Evolutionary conservation across 1,139 yeast genomes (phyloP).

Genomic region (Taphrina wiesneri): DNA sequence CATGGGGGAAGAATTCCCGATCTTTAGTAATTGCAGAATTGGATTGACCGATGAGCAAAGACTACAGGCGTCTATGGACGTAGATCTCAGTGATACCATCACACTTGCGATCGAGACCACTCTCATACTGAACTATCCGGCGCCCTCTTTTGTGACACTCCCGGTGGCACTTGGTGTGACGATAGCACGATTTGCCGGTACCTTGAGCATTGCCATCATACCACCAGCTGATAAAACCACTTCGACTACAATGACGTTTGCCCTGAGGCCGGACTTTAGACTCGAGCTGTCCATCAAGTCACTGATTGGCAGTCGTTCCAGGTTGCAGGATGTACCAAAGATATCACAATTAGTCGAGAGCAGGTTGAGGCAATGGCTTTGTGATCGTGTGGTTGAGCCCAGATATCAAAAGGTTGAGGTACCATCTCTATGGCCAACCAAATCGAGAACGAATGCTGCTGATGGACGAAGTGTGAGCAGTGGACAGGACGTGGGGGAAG

Average conservation of each 20-base stretch:
- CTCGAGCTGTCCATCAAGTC: slow-evolving; percentile 84
- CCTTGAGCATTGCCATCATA: slow-evolving; percentile 44
- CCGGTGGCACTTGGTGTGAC: slow-evolving; percentile 85
- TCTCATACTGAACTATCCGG: slow-evolving; percentile 78
- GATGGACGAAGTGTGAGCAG: slow-evolving; percentile 5
- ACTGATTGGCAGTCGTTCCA: slow-evolving; percentile 86
- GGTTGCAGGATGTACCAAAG: slow-evolving; percentile 90
- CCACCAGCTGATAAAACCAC: slow-evolving; percentile 29
- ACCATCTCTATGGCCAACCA: slow-evolving; percentile 72
- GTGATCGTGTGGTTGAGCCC: slow-evolving; percentile 91
- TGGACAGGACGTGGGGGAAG: slow-evolving; percentile 11
- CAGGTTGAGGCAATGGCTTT: slow-evolving; percentile 82
- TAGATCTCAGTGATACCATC: slow-evolving; percentile 83
- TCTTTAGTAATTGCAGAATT: slow-evolving; percentile 88
- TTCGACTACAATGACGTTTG: slow-evolving; percentile 74
- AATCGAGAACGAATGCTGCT: slow-evolving; percentile 17
- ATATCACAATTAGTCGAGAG: slow-evolving; percentile 81
- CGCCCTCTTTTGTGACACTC: slow-evolving; percentile 67
- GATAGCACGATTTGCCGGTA: slow-evolving; percentile 89
- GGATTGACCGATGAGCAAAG: slow-evolving; percentile 44
- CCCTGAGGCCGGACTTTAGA: slow-evolving; percentile 86
- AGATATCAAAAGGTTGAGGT: slow-evolving; percentile 78
- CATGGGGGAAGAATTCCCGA: slow-evolving; percentile 93
- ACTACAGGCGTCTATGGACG: slow-evolving; percentile 88
- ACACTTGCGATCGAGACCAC: slow-evolving; percentile 88